Evolutionary conservation across 1,284 basidiomycete genomes (phyloP), one percentile per base, ranked within the genome.

Genomic region (Cutaneotrichosporon sp.): DNA sequence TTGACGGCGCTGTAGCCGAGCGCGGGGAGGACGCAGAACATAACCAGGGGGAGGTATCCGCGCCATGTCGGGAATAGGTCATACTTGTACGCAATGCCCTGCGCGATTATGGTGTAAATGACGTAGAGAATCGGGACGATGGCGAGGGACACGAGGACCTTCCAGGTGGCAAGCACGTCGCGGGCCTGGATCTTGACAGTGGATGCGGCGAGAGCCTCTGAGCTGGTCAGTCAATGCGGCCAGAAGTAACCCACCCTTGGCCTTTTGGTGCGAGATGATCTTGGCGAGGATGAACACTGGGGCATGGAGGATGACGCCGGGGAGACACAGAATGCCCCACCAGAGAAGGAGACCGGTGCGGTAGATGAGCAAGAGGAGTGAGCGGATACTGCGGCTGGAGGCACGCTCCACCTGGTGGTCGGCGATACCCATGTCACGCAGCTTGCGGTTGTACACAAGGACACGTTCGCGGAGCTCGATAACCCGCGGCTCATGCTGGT

Each of bases 121-220:
- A 81, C 74, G 77, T 98, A 98, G 33, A 98, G 77, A 8, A 96
- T 77, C 8, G 96, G 94, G 8, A 90, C 87, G 36, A 91, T 79
- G 20, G 87, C 96, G 47, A 98, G 79, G 12, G 91, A 94, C 50
- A 98, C 93, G 43, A 99, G 81, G 30, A 99, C 85, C 73, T 99
- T 98, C 96, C 96, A 98, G 3, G 93, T 93, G 0, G 92, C 96
- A 15, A 99, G 79, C 13, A 98, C 96, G 70, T 99, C 96, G 46
- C 90, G 83, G 23, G 86, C 96, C 34, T 89, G 88, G 54, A 99
- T 84, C 77, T 99, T 99, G 71, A 98, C 96, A 10, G 84, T 86
- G 12, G 94, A 97, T 8, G 89, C 92, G 39, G 92, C 94, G 53
- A 98, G 84, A 2, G 96, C 96, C 82, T 97, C 94, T 93, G 72